Base-by-base conservation (phyloP, 2,329 filamentous ascomycete genomes). In the Helotiales sp. region DNA sequence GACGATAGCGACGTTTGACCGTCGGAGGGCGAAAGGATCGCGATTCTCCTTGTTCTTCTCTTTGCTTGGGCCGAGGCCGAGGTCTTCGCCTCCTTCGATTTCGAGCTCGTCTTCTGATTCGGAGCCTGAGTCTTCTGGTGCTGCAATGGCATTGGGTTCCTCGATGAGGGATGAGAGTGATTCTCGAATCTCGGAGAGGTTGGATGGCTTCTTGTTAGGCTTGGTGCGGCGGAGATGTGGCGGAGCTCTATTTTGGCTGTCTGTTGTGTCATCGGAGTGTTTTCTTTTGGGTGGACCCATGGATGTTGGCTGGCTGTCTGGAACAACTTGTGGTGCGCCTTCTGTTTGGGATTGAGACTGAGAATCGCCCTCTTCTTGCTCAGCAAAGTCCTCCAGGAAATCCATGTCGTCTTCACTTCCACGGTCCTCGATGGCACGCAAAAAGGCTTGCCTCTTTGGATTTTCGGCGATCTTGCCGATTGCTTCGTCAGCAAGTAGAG, bases 401-500 rank as follows among this genome's bases (percentile, higher is more conserved):
- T 94, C 91, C 78, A 91, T 86, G 63, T 93, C 91, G 63, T 96
- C 90, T 54, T 92, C 91, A 73, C 85, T 84, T 66, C 90, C 91
- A 59, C 87, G 87, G 76, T 97, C 94, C 74, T 97, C 93, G 61
- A 99, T 92, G 6, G 93, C 93, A 71, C 89, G 89, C 73, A 99
- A 85, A 81, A 99, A 99, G 0, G 96, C 96, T 69, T 91, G 86
- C 77, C 93, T 95, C 77, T 95, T 94, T 1, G 92, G 92, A 74
- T 96, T 93, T 77, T 93, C 89, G 37, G 93, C 93, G 70, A 98
- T 93, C 79, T 95, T 94, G 76, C 91, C 93, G 73, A 99, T 88
- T 43, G 93, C 93, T 78, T 97, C 94, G 75, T 98, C 94, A 26
- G 92, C 85, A 55, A 97, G 86, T 8, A 99, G 85, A 6, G 94